A percentile compares a stretch with the other conserved stretches of the same genome.
Evolutionary conservation across 2,329 filamentous ascomycete genomes (phyloP).

Genomic region (Zymoseptoria ardabiliae): DNA sequence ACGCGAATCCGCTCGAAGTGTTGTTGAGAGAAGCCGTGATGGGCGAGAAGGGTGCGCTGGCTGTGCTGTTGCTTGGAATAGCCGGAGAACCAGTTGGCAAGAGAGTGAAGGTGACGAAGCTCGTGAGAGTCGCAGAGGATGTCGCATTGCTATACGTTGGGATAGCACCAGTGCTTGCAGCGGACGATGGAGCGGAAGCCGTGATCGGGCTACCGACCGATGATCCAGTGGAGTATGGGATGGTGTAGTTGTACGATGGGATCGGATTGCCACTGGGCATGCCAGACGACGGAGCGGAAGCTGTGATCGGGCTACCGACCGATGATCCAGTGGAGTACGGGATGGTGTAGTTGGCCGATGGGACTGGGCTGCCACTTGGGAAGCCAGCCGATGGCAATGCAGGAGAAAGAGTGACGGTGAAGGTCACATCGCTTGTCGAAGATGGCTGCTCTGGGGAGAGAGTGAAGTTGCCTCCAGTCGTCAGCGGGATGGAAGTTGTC

Average conservation of each 20-base stretch:
- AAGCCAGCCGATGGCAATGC: background rate
- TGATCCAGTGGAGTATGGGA: background rate
- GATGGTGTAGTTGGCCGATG: background rate
- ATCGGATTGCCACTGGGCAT: background rate
- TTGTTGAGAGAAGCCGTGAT: background rate
- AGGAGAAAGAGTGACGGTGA: background rate
- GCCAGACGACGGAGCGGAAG: background rate
- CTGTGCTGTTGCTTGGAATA: background rate
- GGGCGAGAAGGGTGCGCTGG: background rate
- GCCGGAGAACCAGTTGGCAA: background rate
- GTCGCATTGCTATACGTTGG: background rate
- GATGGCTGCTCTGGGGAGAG: background rate
- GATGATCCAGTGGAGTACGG: background rate
- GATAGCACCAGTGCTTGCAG: background rate
- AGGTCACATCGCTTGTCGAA: background rate
- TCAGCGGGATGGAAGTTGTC: background rate
- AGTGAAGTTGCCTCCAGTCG: background rate
- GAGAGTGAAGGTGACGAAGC: background rate
- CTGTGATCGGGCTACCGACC: background rate
- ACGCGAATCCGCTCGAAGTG: background rate
- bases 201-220: background rate
- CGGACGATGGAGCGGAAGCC: background rate
- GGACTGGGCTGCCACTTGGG: background rate
- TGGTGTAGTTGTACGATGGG: background rate
- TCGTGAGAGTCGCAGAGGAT: background rate